Percentiles rank a stretch among this genome's conserved stretches.
These are phyloP conservation scores for Pichia rugopelliculosa DNA, from an alignment of 805 yeast genomes.

Conservation along the genomic window DNA sequence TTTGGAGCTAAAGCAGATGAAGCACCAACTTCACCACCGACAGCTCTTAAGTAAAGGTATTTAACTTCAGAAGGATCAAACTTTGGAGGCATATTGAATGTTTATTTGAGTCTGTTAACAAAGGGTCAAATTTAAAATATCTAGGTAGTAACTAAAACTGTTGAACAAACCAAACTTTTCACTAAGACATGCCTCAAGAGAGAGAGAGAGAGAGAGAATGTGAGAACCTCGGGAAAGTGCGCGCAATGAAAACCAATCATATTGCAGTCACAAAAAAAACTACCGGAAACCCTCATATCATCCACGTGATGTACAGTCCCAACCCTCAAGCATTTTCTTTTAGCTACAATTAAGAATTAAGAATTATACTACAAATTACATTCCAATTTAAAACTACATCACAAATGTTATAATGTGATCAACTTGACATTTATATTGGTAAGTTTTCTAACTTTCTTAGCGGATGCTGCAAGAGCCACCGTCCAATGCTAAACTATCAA, in stretches of 20 bases:
- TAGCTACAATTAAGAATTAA: no score
- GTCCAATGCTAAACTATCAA: slow-evolving; percentile 35
- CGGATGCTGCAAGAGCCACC: slow-evolving; percentile 49
- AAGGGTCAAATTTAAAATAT: neutral
- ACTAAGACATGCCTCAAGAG: no score
- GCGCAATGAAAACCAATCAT: neutral
- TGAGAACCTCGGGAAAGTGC: neutral
- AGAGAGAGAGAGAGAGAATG: neutral
- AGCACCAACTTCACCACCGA: slow-evolving; percentile 99
- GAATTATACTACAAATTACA: no score
- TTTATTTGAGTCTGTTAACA: neutral
- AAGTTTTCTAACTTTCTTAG: slow-evolving; percentile 47
- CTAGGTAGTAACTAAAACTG: neutral
- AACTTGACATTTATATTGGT: slow-evolving; percentile 32
- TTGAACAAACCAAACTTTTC: neutral
- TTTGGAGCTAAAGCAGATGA: slow-evolving; percentile 99
- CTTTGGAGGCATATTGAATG: slow-evolving; percentile 83
- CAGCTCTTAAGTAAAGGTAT: slow-evolving; percentile 98
- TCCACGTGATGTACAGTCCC: neutral
- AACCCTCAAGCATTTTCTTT: neutral
- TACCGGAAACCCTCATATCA: no score
- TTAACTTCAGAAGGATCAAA: slow-evolving; percentile 98
- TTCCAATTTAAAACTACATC: neutral
- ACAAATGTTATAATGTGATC: no score
- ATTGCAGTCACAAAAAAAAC: slow-evolving; percentile 1